Conservation (phyloP, 1,284 basidiomycete species). For the Cystobasidium pallidum region DNA sequence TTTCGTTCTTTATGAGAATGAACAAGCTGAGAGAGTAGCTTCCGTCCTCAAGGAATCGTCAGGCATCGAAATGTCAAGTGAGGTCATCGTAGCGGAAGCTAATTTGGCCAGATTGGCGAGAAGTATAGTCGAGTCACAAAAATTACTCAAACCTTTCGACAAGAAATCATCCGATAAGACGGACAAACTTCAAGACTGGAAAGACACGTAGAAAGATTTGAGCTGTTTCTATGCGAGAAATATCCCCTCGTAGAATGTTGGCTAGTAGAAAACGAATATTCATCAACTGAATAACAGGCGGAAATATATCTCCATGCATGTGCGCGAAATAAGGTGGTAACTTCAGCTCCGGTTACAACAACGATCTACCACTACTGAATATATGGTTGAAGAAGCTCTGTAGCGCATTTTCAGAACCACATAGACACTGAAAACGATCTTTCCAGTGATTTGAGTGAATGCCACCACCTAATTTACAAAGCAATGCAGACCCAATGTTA, state of each 20-base stretch:
- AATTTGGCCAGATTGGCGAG: slow-evolving; percentile 81
- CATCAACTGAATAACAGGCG: slow-evolving; percentile 23
- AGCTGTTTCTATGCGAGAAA: too few species aligned
- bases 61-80: slow-evolving; percentile 80
- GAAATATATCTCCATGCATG: too few species aligned
- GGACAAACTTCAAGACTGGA: not conserved
- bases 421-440: slow-evolving; percentile 53
- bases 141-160: slow-evolving; percentile 61
- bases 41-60: slow-evolving; percentile 76
- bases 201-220: too few species aligned
- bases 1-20: slow-evolving; percentile 88
- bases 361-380: not conserved
- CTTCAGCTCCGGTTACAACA: too few species aligned
- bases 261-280: not conserved
- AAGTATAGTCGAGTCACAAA: slow-evolving; percentile 78
- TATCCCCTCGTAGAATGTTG: too few species aligned
- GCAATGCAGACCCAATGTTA: not conserved
- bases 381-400: not conserved
- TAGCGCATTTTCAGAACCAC: slow-evolving; percentile 50
- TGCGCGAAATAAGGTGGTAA: too few species aligned
- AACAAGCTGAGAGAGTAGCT: slow-evolving; percentile 85
- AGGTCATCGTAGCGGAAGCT: slow-evolving; percentile 90
- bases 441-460: slow-evolving; percentile 52
- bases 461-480: slow-evolving; percentile 52
- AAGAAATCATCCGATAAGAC: not conserved